A percentile compares a stretch with the other conserved stretches of the same genome.
These are phyloP conservation scores for Thermochaetoides dissita DNA, from an alignment of 2,329 filamentous ascomycete genomes.

Conservation along the genomic window DNA sequence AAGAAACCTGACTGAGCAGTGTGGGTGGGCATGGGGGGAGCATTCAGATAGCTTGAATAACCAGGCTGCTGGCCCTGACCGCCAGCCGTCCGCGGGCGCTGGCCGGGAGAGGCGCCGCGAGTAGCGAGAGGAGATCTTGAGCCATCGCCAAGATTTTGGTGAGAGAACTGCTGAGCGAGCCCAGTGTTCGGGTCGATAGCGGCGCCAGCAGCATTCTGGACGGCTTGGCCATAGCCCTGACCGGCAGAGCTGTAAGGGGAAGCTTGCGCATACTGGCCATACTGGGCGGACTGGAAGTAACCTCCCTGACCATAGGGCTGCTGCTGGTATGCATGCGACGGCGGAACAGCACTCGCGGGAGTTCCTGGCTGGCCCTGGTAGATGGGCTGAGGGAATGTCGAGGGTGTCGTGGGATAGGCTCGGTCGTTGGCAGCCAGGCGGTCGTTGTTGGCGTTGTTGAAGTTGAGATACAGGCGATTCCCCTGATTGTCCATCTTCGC, in stretches of 20 bases:
- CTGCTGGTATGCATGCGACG: slow-evolving; percentile 29
- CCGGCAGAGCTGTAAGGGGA: slow-evolving; percentile 24
- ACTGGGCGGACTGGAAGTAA: slow-evolving; percentile 15
- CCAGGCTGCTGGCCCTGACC: slow-evolving; percentile 46
- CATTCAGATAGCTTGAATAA: slow-evolving; percentile 53
- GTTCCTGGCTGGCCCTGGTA: slow-evolving; percentile 30
- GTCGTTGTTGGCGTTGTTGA: slow-evolving; percentile 51
- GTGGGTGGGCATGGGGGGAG: slow-evolving; percentile 53
- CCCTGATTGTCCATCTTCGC: slow-evolving; percentile 41
- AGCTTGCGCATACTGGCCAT: slow-evolving; percentile 22
- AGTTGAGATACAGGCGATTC: slow-evolving; percentile 52
- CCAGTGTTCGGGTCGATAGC: slow-evolving; percentile 75
- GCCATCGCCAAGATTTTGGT: slow-evolving; percentile 77
- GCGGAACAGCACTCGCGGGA: slow-evolving; percentile 30
- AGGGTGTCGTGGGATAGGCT: slow-evolving; percentile 76
- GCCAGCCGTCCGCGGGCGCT: slow-evolving; percentile 75
- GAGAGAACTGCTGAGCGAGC: slow-evolving; percentile 88
- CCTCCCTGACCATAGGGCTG: background rate
- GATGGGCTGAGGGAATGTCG: slow-evolving; percentile 89
- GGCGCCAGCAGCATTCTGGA: slow-evolving; percentile 45
- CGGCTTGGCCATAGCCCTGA: slow-evolving; percentile 27
- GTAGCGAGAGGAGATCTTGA: slow-evolving; percentile 20
- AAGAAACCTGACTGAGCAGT: slow-evolving; percentile 57
- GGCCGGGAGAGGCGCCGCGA: slow-evolving; percentile 51
- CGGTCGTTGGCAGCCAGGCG: slow-evolving; percentile 50